Base-by-base conservation (phyloP, 2,329 filamentous ascomycete genomes). In the Malbranchea cinnamomea region DNA sequence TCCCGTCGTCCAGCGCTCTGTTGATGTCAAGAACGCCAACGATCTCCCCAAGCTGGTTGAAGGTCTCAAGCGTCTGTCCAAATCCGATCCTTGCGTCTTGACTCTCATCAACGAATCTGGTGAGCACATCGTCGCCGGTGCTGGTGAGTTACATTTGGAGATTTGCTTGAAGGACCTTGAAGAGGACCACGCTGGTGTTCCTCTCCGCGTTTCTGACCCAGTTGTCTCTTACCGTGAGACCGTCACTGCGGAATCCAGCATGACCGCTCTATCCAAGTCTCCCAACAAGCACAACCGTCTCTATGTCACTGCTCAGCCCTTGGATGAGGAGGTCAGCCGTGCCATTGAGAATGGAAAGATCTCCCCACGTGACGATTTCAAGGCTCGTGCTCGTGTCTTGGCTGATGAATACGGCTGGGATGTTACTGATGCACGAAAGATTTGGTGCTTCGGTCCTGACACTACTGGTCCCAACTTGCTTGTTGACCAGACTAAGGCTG, bases 201-300 rank as follows among this genome's bases (percentile, higher is more conserved):
- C 89, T 49, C 83, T 98, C 59, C 84, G 78, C 65, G 78, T 98
- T 63, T 94, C 85, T 56, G 89, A 95, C 70, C 89, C 89, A 45
- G 89, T 98, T 59, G 89, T 95, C 56, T 74, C 83, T 60, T 98
- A 92, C 78, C 85, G 89, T 74, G 89, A 98, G 76, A 92, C 87
- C 43, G 87, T 98, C 53, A 62, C 63, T 48, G 70, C 43, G 52
- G 75, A 74, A 57, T 95, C 89, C 33, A 82, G 76, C 73, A 95
- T 95, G 54, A 91, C 82, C 54, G 89, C 89, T 47, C 72, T 98
- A 53, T 95, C 89, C 64, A 98, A 98, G 74, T 98, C 89, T 28
- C 89, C 89, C 68, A 98, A 98, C 81, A 98, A 98, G 83, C 89
- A 98, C 80, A 98, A 98, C 75, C 87, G 89, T 84, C 73, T 98